Evolutionary conservation across 2,329 filamentous ascomycete species (phyloP).

Genomic region (Colletotrichum sp.): DNA sequence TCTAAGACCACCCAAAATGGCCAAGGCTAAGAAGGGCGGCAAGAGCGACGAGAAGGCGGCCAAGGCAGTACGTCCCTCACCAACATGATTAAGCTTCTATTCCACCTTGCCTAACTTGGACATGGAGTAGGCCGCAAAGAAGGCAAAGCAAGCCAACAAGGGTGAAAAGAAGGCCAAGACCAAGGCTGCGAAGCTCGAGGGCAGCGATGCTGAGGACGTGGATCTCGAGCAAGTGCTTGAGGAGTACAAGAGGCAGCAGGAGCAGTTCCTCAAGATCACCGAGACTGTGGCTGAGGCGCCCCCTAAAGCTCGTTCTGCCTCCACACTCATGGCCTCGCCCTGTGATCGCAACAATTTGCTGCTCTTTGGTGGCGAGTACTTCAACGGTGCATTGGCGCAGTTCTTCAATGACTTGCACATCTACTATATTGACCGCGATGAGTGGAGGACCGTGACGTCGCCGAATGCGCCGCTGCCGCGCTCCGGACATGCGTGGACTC

Average conservation of each 20-base stretch:
- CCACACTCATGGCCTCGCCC: constrained; percentile 84
- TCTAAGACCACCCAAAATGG: constrained; percentile 37
- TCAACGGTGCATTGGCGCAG: constrained; percentile 85
- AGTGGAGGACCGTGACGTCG: constrained; percentile 89
- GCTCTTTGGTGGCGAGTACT: constrained; percentile 94
- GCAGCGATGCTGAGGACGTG: constrained; percentile 89
- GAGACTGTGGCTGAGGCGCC: constrained; percentile 75
- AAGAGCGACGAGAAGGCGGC: constrained; percentile 54
- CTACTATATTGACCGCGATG: constrained; percentile 81
- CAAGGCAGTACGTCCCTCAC: constrained; percentile 44
- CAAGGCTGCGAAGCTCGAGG: constrained; percentile 73
- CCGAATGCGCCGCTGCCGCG: constrained; percentile 91
- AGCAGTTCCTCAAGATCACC: constrained; percentile 92
- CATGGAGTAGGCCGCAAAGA: constrained; percentile 60
- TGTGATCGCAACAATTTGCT: constrained; percentile 87
- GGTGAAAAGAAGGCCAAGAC: constrained; percentile 83
- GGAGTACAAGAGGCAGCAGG: constrained; percentile 91
- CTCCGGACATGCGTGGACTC: constrained; percentile 93
- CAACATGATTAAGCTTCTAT: neutral
- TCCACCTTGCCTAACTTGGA: constrained; percentile 25
- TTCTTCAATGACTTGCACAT: constrained; percentile 72
- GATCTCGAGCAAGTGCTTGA: constrained; percentile 93
- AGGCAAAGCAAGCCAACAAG: constrained; percentile 85
- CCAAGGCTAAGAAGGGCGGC: constrained; percentile 56
- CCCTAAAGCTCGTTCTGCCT: constrained; percentile 79